Base-by-base conservation (phyloP, 768 basidiomycete genomes). In the Dacryopinax primogenitus region DNA sequence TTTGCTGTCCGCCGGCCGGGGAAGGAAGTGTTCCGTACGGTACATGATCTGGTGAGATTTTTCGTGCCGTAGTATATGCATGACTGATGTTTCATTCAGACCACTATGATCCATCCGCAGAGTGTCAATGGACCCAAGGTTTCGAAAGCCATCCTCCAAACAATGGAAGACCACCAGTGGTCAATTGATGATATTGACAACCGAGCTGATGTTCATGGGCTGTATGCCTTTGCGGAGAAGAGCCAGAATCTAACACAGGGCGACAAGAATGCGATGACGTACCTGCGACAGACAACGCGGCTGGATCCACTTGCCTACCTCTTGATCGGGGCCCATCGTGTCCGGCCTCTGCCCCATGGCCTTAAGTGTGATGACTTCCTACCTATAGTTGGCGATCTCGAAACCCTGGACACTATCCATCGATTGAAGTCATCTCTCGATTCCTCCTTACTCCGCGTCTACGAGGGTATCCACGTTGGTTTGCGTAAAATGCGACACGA, bases 321-420 rank as follows among this genome's bases (percentile, higher is more conserved):
- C 74, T 79, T 97, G 12, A 95, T 97, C 70, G 94, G 93, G 4
- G 92, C 92, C 0, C 84, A 90, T 73, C 82, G 85, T 62, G 80
- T 93, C 33, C 76, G 83, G 66, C 84, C 88, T 41, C 83, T 83
- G 0, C 81, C 84, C 37, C 80, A 82, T 18, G 90, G 92, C 4
- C 73, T 97, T 62, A 86, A 87, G 71, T 93, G 91, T 71, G 94
- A 97, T 71, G 84, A 83, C 45, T 97, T 94, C 93, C 76, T 97
- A 12, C 90, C 92, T 23, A 81, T 94, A 51, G 80, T 86, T 36
- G 89, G 89, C 39, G 83, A 86, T 67, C 69, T 86, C 62, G 80
- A 86, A 70, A 82, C 84, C 1, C 75, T 96, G 70, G 90, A 94
- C 71, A 86, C 92, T 68, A 77, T 95, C n/a, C 86, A 87, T 73